Percentiles rank a stretch among this genome's conserved stretches.
Conservation (phyloP, 805 yeast species). For the Candida palmyrensis region DNA sequence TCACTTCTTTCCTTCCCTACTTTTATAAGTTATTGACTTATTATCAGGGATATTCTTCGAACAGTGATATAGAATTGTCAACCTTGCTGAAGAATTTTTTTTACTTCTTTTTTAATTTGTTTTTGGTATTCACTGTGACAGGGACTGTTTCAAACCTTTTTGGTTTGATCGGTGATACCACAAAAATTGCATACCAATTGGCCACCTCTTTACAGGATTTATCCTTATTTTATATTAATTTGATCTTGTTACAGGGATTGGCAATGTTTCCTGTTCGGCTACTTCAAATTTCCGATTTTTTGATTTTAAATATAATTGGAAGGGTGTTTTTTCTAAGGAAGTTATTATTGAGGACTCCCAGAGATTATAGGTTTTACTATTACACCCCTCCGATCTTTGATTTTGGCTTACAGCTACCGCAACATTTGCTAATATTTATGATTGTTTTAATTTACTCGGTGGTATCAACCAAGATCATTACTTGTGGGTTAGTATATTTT, state of each 20-base stretch:
- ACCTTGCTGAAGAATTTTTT: slow-evolving; percentile 55
- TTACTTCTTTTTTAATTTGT: slow-evolving; percentile 56
- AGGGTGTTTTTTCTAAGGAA: slow-evolving; percentile 34
- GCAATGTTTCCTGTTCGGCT: slow-evolving; percentile 58
- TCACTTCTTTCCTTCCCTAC: slow-evolving; percentile 51
- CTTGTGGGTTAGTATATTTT: slow-evolving; percentile 56
- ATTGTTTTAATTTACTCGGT: slow-evolving; percentile 57
- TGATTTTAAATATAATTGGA: slow-evolving; percentile 36
- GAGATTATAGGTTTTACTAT: slow-evolving; percentile 46
- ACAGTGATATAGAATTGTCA: slow-evolving; percentile 55
- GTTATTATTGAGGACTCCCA: slow-evolving; percentile 42
- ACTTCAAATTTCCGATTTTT: slow-evolving; percentile 51
- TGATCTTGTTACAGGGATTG: slow-evolving; percentile 66
- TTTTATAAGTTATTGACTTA: slow-evolving; percentile 47
- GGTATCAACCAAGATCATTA: slow-evolving; percentile 53
- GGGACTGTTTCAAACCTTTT: slow-evolving; percentile 60
- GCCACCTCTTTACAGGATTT: slow-evolving; percentile 49
- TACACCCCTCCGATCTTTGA: slow-evolving; percentile 57
- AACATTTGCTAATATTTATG: slow-evolving; percentile 53
- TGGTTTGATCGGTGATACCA: slow-evolving; percentile 53
- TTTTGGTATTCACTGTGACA: slow-evolving; percentile 55
- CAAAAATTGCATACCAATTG: slow-evolving; percentile 51
- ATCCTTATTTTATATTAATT: slow-evolving; percentile 51
- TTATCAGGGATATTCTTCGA: slow-evolving; percentile 49
- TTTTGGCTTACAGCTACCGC: slow-evolving; percentile 58